A percentile compares a stretch with the other conserved stretches of the same genome.
Conservation (phyloP, 2,329 filamentous ascomycete species). For the Stagonosporopsis vannaccii region DNA sequence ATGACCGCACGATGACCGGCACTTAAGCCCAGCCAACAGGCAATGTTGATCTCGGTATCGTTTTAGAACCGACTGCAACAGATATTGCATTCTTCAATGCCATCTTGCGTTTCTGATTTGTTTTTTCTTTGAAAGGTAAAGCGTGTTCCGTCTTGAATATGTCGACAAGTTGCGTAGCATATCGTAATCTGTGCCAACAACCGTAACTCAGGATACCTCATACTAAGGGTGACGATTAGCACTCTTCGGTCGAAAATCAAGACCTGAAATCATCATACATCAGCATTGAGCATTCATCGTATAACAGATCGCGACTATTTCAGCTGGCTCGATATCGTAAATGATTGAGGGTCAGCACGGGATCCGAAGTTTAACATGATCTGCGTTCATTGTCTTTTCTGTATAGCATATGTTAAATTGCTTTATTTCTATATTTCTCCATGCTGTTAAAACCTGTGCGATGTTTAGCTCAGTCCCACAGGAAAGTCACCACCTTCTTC, state of each 20-base stretch:
- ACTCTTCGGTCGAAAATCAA: too few relatives aligned
- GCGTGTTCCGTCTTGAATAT: not conserved
- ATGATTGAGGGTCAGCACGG: not conserved
- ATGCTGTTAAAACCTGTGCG: not conserved
- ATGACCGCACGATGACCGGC: conserved; percentile 5
- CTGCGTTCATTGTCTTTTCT: too few relatives aligned
- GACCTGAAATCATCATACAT: too few relatives aligned
- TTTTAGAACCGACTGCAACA: not conserved
- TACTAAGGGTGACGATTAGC: too few relatives aligned
- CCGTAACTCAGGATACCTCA: not conserved
- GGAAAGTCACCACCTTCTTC: conserved; percentile 19
- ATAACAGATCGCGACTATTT: not conserved
- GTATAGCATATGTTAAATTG: not conserved
- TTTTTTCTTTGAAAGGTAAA: not conserved
- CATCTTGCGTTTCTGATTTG: not conserved
- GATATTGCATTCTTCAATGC: not conserved
- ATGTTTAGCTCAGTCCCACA: conserved; percentile 25
- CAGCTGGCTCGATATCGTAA: not conserved
- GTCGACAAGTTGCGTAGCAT: too few relatives aligned
- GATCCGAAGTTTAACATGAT: not conserved
- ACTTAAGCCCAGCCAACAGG: not conserved
- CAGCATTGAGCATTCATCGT: too few relatives aligned
- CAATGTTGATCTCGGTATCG: not conserved
- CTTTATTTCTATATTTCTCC: not conserved
- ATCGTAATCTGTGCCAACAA: not conserved